These are phyloP conservation scores for Umbelopsis ramanniana DNA, from an alignment of 192 early-diverging fungal genomes.

Conservation along the genomic window DNA sequence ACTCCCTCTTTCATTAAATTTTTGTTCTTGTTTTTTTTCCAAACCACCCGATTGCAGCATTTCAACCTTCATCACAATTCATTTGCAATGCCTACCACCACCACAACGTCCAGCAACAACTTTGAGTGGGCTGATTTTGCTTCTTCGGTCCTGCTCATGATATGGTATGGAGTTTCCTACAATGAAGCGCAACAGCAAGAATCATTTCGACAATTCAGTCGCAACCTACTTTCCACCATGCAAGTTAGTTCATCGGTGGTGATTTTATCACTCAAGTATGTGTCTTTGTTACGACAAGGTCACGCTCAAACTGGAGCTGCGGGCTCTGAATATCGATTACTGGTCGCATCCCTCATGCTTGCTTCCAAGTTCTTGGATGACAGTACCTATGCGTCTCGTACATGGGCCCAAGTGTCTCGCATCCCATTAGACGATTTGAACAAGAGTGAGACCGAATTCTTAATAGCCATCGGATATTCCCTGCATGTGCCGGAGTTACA, in stretches of 20 bases:
- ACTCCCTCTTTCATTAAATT: not conserved
- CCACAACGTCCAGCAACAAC: too few species aligned
- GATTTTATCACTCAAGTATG: conserved; percentile 65
- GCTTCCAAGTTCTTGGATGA: conserved; percentile 89
- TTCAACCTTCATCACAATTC: too few species aligned
- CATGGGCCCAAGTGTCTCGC: conserved; percentile 83
- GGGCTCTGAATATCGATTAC: conserved; percentile 82
- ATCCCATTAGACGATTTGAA: conserved; percentile 82
- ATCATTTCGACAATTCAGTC: conserved; percentile 53
- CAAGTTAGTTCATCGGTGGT: conserved; percentile 69
- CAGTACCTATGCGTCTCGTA: conserved; percentile 77
- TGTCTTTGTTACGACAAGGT: conserved; percentile 58
- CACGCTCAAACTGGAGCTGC: conserved; percentile 63
- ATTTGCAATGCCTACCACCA: too few species aligned
- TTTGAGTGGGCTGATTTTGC: conserved; percentile 16
- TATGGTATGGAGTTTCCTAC: conserved; percentile 4
- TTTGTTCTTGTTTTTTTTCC: too few species aligned
- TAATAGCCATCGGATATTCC: conserved; percentile 75
- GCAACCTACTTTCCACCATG: conserved; percentile 60
- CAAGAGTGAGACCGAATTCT: conserved; percentile 88
- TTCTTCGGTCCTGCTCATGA: conserved; percentile 11
- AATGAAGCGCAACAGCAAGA: conserved; percentile 11
- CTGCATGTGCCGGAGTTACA: conserved; percentile 71
- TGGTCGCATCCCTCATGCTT: conserved; percentile 85
- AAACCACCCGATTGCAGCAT: too few species aligned